These are phyloP conservation scores for Halenospora varia DNA, from an alignment of 495 filamentous ascomycete genomes.

Conservation along the genomic window DNA sequence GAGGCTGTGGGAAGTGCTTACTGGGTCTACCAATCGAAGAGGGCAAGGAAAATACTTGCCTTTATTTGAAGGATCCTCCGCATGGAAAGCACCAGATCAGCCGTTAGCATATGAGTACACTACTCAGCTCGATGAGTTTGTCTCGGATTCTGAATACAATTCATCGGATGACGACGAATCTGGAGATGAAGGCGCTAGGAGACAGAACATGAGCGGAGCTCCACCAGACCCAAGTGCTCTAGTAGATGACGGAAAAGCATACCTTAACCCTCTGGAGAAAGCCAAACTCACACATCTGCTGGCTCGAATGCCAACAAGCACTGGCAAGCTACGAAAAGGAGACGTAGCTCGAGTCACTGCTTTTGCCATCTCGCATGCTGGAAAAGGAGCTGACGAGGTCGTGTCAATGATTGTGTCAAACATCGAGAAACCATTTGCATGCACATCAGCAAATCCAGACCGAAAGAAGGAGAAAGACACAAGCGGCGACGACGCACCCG, in stretches of 20 bases:
- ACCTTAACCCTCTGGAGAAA: slow-evolving; percentile 80
- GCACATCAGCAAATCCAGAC: slow-evolving; percentile 48
- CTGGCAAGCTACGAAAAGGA: slow-evolving; percentile 71
- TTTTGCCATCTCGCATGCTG: slow-evolving; percentile 86
- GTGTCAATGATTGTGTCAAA: slow-evolving; percentile 84
- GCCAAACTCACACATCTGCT: slow-evolving; percentile 78
- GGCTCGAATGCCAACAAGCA: slow-evolving; percentile 72
- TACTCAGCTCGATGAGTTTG: slow-evolving; percentile 69
- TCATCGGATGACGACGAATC: slow-evolving; percentile 85
- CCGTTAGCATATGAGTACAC: slow-evolving; percentile 69
- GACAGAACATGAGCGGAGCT: slow-evolving; percentile 48
- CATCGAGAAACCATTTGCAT: slow-evolving; percentile 68
- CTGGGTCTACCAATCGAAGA: slow-evolving; percentile 41
- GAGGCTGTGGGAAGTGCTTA: slow-evolving; percentile 82
- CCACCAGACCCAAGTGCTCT: slow-evolving; percentile 36
- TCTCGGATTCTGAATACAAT: slow-evolving; percentile 79
- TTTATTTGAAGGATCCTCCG: slow-evolving; percentile 66
- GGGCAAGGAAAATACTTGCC: slow-evolving; percentile 41
- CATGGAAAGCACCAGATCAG: slow-evolving; percentile 67
- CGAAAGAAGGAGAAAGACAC: slow-evolving; percentile 37
- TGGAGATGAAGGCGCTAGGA: slow-evolving; percentile 58
- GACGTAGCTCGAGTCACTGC: slow-evolving; percentile 83
- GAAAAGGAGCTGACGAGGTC: slow-evolving; percentile 75
- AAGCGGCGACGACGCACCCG: slow-evolving; percentile 28
- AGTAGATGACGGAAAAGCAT: slow-evolving; percentile 58